Base-by-base conservation (phyloP, 2,329 filamentous ascomycete species). In the Aspergillus luchuensis region DNA sequence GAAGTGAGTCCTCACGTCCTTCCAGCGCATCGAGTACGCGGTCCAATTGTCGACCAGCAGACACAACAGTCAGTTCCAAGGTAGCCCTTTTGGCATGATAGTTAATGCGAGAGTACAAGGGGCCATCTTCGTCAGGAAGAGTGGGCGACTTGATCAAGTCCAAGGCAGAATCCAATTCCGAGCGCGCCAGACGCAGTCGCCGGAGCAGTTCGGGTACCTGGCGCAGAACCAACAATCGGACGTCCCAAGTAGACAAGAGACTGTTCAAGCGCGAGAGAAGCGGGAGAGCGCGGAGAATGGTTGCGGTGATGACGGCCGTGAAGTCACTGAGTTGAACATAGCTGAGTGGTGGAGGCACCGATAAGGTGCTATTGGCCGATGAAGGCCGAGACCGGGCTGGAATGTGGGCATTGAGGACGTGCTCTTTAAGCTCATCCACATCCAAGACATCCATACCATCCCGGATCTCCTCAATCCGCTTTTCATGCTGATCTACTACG, bases 261-360 rank as follows among this genome's bases (percentile, higher is more conserved):
- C 85, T 84, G 57, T 87, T 87, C 21, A 99, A 78, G 57, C 85
- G 88, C 8, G 91, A 89, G 45, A 97, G 79, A 61, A 90, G 89
- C 1, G 95, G 95, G 19, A 99, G 82, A 3, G 92, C 87, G 71
- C 95, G 91, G n/a, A 99, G 79, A 17, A 97, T 90, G 36, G 94
- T 96, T 28, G 93, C 91, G 1, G 95, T 97, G 59, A 98, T 85
- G 50, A 98, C 84, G 23, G 94, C 91, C 8, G 92, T 93, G 69
- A 97, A 87, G 74, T 98, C 95, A 68, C 95, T 92, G 81, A 98
- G 86, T 62, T 85, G 88, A 63, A 85, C 85, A 75, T 91, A 91
- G 45, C 81, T 76, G 58, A 76, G 71, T 57, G 74, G 71, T 45
- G 73, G 71, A 58, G 71, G 74, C 71, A 72, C 77, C 52, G 80